A percentile compares a stretch with the other conserved stretches of the same genome.
Conservation (phyloP, 805 yeast genomes). For the Brettanomyces sp. region DNA sequence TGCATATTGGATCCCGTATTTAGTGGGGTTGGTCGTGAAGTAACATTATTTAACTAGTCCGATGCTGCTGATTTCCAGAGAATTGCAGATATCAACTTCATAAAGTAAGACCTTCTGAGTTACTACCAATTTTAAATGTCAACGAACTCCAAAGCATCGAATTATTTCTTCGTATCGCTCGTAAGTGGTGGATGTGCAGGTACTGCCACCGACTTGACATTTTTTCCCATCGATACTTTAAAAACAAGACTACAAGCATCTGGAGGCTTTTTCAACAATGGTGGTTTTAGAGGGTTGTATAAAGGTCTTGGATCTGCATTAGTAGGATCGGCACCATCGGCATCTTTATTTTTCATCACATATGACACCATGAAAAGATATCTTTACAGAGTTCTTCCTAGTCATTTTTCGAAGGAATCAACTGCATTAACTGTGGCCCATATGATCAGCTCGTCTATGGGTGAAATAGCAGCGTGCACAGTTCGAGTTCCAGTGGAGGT, state of each 20-base stretch:
- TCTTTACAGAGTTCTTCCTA: slow-evolving; percentile 15
- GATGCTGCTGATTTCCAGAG: too few relatives aligned
- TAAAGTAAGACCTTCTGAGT: too few relatives aligned
- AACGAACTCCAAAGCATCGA: neutral
- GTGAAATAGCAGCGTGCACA: slow-evolving; percentile 88
- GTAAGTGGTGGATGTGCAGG: slow-evolving; percentile 93
- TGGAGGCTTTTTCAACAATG: slow-evolving; percentile 88
- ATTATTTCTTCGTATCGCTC: slow-evolving; percentile 6
- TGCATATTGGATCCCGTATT: too few relatives aligned
- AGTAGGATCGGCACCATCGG: slow-evolving; percentile 89
- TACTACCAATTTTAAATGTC: too few relatives aligned
- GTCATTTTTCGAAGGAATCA: slow-evolving; percentile 9
- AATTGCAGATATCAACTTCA: too few relatives aligned
- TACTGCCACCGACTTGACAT: slow-evolving; percentile 86
- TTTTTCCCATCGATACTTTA: slow-evolving; percentile 92
- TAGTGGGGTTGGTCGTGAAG: too few relatives aligned
- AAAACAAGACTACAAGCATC: slow-evolving; percentile 92
- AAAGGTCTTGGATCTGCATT: slow-evolving; percentile 90
- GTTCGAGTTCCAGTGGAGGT: slow-evolving; percentile 97
- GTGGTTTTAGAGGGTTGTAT: slow-evolving; percentile 89
- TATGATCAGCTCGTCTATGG: slow-evolving; percentile 81
- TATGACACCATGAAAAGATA: slow-evolving; percentile 64
- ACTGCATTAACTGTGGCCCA: slow-evolving; percentile 44
- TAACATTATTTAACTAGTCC: too few relatives aligned
- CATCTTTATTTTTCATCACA: slow-evolving; percentile 69